These are phyloP conservation scores for Eugenia klotzschiana DNA, from an alignment of 441 rosid species.

Conservation along the genomic window DNA sequence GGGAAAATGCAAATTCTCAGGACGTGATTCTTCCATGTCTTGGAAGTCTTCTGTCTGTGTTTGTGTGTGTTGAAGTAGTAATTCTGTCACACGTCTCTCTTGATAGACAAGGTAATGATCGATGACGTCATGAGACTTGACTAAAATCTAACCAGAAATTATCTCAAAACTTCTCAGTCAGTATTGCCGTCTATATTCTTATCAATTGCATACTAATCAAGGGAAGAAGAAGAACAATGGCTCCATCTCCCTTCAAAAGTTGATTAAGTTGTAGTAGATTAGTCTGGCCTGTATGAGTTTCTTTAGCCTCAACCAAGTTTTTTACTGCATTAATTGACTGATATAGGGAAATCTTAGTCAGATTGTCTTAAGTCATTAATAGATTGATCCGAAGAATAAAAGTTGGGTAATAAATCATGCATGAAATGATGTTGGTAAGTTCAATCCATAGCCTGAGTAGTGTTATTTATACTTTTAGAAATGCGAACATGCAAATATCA, in stretches of 20 bases:
- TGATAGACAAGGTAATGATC: not conserved
- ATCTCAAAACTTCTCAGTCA: not conserved
- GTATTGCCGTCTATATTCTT: not conserved
- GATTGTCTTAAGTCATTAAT: not conserved
- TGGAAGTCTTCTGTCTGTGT: not conserved
- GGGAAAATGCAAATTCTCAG: not conserved
- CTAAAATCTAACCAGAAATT: not conserved
- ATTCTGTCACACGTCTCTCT: not conserved
- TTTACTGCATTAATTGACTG: not conserved
- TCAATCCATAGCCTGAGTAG: not conserved
- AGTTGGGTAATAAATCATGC: not conserved
- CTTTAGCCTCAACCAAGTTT: not conserved
- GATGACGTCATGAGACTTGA: not conserved
- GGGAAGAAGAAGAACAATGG: not conserved
- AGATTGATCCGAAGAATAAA: not conserved
- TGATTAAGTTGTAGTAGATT: not conserved
- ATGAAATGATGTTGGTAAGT: not conserved
- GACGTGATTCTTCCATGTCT: not conserved
- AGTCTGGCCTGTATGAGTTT: not conserved
- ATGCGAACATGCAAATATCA: not conserved
- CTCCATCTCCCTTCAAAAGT: not conserved
- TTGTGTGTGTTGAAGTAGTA: not conserved
- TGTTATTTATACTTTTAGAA: not conserved
- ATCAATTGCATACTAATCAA: not conserved
- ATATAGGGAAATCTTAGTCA: not conserved